phyloP scores from a whole-genome alignment of 495 filamentous ascomycete genomes.

The Penicillium argentinense region DNA sequence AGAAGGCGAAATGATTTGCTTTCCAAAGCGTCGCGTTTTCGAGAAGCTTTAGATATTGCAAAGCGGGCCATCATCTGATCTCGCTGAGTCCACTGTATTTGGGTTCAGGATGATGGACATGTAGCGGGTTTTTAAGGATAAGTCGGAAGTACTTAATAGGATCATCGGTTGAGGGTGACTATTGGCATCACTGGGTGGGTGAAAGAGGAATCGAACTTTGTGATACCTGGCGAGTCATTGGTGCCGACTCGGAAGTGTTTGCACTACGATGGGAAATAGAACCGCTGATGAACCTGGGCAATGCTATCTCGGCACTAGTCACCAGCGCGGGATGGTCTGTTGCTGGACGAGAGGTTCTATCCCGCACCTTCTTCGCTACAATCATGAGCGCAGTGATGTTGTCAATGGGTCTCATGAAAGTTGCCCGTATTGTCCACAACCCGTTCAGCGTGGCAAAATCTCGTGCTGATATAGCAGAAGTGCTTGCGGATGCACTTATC shows the following conservation, averaged over 20 bases:
- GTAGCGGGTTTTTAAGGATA: no score
- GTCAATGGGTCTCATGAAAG: constrained; percentile 75
- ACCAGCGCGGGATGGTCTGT: constrained; percentile 74
- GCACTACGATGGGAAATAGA: constrained; percentile 83
- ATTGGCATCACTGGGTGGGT: constrained; percentile 85
- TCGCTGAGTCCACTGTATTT: no score
- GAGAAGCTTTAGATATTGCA: not conserved
- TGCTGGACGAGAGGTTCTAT: constrained; percentile 75
- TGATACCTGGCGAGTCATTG: constrained; percentile 76
- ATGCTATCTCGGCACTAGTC: constrained; percentile 69
- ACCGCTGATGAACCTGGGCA: constrained; percentile 72
- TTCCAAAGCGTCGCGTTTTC: not conserved
- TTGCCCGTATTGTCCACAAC: constrained; percentile 82
- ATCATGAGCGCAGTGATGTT: constrained; percentile 69
- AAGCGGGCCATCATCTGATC: no score
- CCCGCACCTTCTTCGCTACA: constrained; percentile 73
- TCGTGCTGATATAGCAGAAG: constrained; percentile 82
- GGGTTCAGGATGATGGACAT: no score
- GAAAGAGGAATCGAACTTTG: constrained; percentile 65
- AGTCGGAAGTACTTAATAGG: no score
- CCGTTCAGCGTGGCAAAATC: constrained; percentile 82
- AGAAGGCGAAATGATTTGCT: not conserved
- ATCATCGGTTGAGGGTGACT: constrained; percentile 74
- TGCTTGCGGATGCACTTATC: constrained; percentile 85
- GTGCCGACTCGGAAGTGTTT: constrained; percentile 71